A percentile compares a stretch with the other conserved stretches of the same genome.
Evolutionary conservation across 2,329 filamentous ascomycete species (phyloP).

Genomic region (Trichophyton equinum): DNA sequence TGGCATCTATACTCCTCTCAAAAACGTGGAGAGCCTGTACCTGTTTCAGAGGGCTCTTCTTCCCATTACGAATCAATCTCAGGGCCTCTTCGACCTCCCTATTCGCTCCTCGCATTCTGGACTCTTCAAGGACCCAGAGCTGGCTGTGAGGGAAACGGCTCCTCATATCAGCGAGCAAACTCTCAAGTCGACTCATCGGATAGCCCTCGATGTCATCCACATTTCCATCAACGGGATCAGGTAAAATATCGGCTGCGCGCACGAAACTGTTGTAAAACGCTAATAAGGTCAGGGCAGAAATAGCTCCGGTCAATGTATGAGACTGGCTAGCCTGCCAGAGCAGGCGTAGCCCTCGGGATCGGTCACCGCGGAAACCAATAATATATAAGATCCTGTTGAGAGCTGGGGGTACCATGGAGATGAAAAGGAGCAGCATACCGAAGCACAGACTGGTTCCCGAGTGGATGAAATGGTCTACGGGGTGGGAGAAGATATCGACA

Average conservation of each 20-base stretch:
- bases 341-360: conserved; percentile 67
- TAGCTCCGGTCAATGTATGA: conserved; percentile 80
- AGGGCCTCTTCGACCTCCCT: conserved; percentile 56
- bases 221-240: conserved; percentile 32
- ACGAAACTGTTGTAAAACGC: conserved; percentile 81
- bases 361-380: conserved; percentile 82
- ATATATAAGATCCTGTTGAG: conserved; percentile 79
- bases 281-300: conserved; percentile 68
- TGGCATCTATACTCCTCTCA: conserved; percentile 63
- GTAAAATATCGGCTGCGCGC: conserved; percentile 77
- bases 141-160: conserved; percentile 65
- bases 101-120: conserved; percentile 58
- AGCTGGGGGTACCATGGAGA: conserved; percentile 86
- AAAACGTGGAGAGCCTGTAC: conserved; percentile 76
- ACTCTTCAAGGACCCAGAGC: conserved; percentile 82
- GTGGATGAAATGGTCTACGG: conserved; percentile 77
- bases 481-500: conserved; percentile 55
- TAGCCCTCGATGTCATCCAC: conserved; percentile 56
- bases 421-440: conserved; percentile 68
- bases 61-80: conserved; percentile 47
- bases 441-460: conserved; percentile 83
- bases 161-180: conserved; percentile 61
- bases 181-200: conserved; percentile 54
- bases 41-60: conserved; percentile 68
- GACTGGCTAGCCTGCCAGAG: conserved; percentile 84